Percentiles rank a stretch among this genome's conserved stretches.
These are phyloP conservation scores for Pichia sp. DNA, from an alignment of 1,139 yeast species.

Conservation along the genomic window DNA sequence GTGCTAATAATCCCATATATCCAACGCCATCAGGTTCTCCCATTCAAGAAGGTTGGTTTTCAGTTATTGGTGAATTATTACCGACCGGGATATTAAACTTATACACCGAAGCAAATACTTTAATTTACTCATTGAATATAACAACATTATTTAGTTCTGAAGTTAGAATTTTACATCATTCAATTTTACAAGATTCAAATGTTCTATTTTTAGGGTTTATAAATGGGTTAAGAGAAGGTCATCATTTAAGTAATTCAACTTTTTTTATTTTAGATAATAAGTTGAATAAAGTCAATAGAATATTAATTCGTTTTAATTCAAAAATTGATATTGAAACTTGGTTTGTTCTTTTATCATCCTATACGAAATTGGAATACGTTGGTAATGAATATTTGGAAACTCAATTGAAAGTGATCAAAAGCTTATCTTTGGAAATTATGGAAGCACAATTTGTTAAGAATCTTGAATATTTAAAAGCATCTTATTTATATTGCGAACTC, in stretches of 20 bases:
- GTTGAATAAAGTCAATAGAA: conserved; percentile 26
- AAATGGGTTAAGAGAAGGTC: conserved; percentile 44
- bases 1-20: conserved; percentile 10
- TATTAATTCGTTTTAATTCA: conserved; percentile 58
- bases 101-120: conserved; percentile 57
- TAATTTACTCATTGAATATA: conserved; percentile 58
- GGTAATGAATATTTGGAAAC: conserved; percentile 29
- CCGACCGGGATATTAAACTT: conserved; percentile 62
- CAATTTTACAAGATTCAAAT: conserved; percentile 55
- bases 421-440: conserved; percentile 52
- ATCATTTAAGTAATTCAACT: conserved; percentile 19
- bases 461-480: conserved; percentile 5
- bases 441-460: conserved; percentile 52
- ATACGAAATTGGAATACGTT: conserved; percentile 54
- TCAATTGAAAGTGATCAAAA: conserved; percentile 48
- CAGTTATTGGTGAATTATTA: conserved; percentile 65
- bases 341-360: conserved; percentile 67
- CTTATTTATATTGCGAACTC: conserved; percentile 49
- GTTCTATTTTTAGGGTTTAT: conserved; percentile 55
- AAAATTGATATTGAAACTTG: conserved; percentile 77
- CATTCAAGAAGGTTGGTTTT: conserved; percentile 58
- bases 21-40: conserved; percentile 10
- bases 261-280: not conserved
- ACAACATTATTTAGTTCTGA: conserved; percentile 54
- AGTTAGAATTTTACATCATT: conserved; percentile 60